Evolutionary conservation across 495 filamentous ascomycete genomes (phyloP), one percentile per base, ranked within the genome.

Genomic region (Trichocladium uniseriatum): DNA sequence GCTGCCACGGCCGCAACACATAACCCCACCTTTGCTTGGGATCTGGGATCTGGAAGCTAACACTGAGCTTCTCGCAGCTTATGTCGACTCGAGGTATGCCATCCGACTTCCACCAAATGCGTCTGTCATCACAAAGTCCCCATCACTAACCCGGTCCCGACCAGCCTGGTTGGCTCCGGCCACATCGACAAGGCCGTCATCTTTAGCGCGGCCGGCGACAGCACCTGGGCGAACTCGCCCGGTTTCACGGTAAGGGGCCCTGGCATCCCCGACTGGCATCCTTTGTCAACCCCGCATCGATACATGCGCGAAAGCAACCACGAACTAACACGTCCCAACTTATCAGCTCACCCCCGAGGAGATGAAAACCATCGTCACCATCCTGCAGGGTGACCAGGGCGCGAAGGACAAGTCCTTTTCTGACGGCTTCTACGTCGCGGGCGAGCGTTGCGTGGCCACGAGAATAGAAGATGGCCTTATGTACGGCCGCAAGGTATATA

Each of bases 121-220:
- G 19, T 20, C 21, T 5, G n/a, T 21, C 1, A 24, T 15, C 16
- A 4, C 13, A 14, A 14, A 32, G 18, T 31, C 6, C 27, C 6
- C n/a, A 47, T 45, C 7, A 20, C 43, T 48, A 48, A 48, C 51
- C 5, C n/a, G 18, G 7, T 9, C 27, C 16, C 22, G 28, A 9
- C 27, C 45, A 90, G 90, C 79, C 79, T 97, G 55, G 78, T 97
- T 61, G 87, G 78, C 70, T 81, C 76, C 56, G 81, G 81, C 59
- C 84, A 92, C 67, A 71, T 95, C 68, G 85, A 92, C 75, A 82
- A 86, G 71, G 92, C 80, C 58, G 86, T 86, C 61, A 94, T 96
- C 67, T 80, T 91, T 72, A 87, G 82, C 69, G 71, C 68, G 50
- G 81, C 83, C 52, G 87, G 89, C 62, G 84, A 87, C 63, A 87